These are phyloP conservation scores for Pythium pyrilobum DNA, from an alignment of 352 stramenopile species.

Conservation along the genomic window DNA sequence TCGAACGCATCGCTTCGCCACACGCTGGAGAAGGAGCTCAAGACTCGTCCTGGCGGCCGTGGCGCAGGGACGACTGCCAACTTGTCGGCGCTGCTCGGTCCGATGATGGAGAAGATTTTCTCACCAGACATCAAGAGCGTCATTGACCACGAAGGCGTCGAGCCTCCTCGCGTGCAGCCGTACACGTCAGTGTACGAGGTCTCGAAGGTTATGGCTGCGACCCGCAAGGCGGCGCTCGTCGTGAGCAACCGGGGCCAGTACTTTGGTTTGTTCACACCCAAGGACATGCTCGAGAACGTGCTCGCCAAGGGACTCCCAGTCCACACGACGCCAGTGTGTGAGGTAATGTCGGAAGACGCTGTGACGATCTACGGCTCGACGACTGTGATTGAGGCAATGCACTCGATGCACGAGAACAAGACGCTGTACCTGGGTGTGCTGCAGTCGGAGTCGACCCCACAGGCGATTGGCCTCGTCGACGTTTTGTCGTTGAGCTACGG, in stretches of 20 bases:
- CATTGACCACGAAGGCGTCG: slow-evolving; percentile 71
- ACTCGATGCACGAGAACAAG: slow-evolving; percentile 86
- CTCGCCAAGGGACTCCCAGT: slow-evolving; percentile 90
- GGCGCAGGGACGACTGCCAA: slow-evolving; percentile 7
- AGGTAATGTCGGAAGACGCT: slow-evolving; percentile 87
- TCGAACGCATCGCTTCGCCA: slow-evolving; percentile 71
- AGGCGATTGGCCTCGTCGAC: slow-evolving; percentile 78
- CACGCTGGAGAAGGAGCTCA: slow-evolving; percentile 76
- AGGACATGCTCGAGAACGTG: slow-evolving; percentile 96
- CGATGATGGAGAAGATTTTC: slow-evolving; percentile 87
- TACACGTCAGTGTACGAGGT: slow-evolving; percentile 92
- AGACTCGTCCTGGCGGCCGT: slow-evolving; percentile 32
- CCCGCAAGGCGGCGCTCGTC: slow-evolving; percentile 92
- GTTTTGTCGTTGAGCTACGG: slow-evolving; percentile 87
- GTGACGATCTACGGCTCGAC: slow-evolving; percentile 61
- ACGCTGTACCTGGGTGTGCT: slow-evolving; percentile 80
- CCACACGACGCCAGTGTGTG: slow-evolving; percentile 88
- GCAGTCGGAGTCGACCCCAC: slow-evolving; percentile 55
- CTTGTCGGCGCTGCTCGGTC: slow-evolving; percentile 67
- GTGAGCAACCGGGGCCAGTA: slow-evolving; percentile 91
- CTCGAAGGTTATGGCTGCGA: slow-evolving; percentile 91
- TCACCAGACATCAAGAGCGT: slow-evolving; percentile 83
- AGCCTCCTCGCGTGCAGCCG: slow-evolving; percentile 74
- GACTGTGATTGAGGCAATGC: slow-evolving; percentile 84
- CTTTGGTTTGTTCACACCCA: slow-evolving; percentile 96